Conservation (phyloP, 2,329 filamentous ascomycete genomes). For the Alternaria arbusti region DNA sequence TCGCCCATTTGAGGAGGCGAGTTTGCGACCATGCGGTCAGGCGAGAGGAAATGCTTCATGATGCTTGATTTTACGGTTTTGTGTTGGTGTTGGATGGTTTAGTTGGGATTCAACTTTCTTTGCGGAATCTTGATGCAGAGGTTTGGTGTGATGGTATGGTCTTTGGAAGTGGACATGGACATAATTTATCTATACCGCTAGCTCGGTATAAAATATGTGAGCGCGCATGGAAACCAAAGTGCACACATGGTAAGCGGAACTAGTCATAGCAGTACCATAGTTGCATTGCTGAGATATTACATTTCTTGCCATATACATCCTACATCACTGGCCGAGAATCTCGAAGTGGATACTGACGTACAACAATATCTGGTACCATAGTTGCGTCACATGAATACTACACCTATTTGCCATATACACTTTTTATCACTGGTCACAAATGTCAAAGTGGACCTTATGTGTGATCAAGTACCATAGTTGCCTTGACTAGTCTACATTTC, state of each 20-base stretch:
- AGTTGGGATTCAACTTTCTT: background rate
- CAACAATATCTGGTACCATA: background rate
- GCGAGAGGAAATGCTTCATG: background rate
- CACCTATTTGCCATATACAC: background rate
- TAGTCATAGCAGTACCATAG: background rate
- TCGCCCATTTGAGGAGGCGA: background rate
- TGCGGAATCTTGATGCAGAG: background rate
- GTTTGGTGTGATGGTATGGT: background rate
- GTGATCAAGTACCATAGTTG: background rate
- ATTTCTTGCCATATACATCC: background rate
- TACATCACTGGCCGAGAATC: background rate
- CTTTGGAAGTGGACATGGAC: background rate
- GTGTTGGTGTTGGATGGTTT: background rate
- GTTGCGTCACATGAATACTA: background rate
- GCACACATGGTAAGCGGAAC: background rate
- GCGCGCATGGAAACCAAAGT: background rate
- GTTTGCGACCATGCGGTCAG: background rate
- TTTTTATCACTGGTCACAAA: background rate
- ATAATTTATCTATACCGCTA: background rate
- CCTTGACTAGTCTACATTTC: background rate
- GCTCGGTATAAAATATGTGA: background rate
- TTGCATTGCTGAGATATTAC: background rate
- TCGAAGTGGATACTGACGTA: background rate
- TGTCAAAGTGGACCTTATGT: background rate
- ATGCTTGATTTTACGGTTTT: background rate